Evolutionary conservation across 176 grass and related monocot genomes (phyloP), one percentile per base, ranked within the genome.

Genomic region (Oryza australiensis): DNA sequence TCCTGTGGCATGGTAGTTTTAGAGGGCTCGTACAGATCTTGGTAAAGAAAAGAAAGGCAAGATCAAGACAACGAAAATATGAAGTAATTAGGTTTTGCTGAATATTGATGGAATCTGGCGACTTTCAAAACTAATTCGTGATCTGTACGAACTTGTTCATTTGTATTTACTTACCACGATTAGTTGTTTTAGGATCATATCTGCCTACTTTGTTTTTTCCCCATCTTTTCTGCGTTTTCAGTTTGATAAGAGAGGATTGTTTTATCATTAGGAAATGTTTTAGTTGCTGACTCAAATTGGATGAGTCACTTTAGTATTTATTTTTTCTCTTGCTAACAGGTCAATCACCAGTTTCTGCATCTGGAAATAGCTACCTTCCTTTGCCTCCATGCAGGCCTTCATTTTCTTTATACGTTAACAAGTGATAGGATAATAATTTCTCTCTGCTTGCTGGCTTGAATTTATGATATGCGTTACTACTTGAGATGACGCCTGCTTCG

Each of bases 11-110:
- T 67, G 74, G 62, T 53, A 70, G 55, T 60, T 60, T 60, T 60
- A 60, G 46, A 5, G 26, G 30, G 20, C 41, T 66, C 43, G 46
- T 86, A 72, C 82, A 83, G 68, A 86, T 86, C 80, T 68, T 79
- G 84, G 74, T 86, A 83, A 78, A 42, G 83, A 82, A 79, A 83
- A 38, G 68, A 33, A 74, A 85, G 28, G 24, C 49, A 71, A 75
- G 48, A 84, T 70, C 81, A 16, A 34, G 81, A 84, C 35, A 88
- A 69, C n/a, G 32, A 60, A 89, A 85, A 81, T 67, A 29, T 81
- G 42, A 59, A 90, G 73, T 78, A 78, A 72, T 62, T 89, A 73
- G 80, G 20, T 73, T 77, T 65, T 71, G 71, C 55, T 12, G 6
- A 81, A 85, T 82, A 26, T 86, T 83, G 73, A 70, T 40, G 79